These are phyloP conservation scores for Tylopilus cervinicoccineus DNA, from an alignment of 768 basidiomycete species.

Conservation along the genomic window DNA sequence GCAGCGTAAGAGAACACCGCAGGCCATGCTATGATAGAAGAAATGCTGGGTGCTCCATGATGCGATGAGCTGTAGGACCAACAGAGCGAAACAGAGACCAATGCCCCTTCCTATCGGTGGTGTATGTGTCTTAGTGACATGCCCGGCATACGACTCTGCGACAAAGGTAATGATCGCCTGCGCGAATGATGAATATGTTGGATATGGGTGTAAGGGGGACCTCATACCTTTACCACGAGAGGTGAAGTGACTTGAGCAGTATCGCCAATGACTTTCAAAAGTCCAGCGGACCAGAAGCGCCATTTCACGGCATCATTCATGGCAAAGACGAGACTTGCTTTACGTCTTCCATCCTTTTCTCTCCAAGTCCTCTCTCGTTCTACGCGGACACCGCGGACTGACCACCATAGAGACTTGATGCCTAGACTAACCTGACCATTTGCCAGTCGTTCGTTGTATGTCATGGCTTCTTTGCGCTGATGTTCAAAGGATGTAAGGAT, in stretches of 20 bases:
- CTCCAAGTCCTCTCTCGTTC: constrained; percentile 63
- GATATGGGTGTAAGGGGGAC: not conserved
- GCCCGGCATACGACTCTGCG: constrained; percentile 53
- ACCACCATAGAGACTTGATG: constrained; percentile 54
- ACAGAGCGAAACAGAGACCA: constrained; percentile 69
- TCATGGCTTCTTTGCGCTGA: constrained; percentile 50
- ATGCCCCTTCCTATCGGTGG: constrained; percentile 57
- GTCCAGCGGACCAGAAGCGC: constrained; percentile 74
- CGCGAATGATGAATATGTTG: not conserved
- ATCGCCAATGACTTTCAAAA: constrained; percentile 59
- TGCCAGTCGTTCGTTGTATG: constrained; percentile 68
- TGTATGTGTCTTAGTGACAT: constrained; percentile 31
- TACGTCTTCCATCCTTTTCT: constrained; percentile 55
- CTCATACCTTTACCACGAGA: constrained; percentile 70
- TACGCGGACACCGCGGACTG: constrained; percentile 42
- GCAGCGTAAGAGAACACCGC: constrained; percentile 77
- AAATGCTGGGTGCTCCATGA: constrained; percentile 77
- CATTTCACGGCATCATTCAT: constrained; percentile 76
- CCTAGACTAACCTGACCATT: constrained; percentile 61
- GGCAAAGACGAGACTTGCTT: constrained; percentile 60
- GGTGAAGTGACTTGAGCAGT: constrained; percentile 72
- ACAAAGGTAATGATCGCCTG: constrained; percentile 72
- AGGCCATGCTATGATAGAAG: constrained; percentile 70
- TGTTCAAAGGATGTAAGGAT: constrained; percentile 64
- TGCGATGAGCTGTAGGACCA: constrained; percentile 61